A percentile compares a stretch with the other conserved stretches of the same genome.
These are phyloP conservation scores for Cryptococcus hybrid DNA, from an alignment of 1,284 basidiomycete species.

Conservation along the genomic window DNA sequence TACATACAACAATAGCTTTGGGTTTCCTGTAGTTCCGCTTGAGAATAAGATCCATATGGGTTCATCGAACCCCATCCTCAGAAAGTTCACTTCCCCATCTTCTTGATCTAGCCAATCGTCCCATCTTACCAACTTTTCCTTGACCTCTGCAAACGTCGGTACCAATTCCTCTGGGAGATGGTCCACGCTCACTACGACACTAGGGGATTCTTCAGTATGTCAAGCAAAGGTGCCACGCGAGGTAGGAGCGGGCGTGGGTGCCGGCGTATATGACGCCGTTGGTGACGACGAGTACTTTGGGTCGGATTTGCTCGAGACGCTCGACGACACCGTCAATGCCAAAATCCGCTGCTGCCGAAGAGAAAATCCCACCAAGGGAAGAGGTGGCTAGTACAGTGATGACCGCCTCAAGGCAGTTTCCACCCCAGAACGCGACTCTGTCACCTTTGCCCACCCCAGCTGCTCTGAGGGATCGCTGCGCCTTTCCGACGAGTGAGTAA, in stretches of 20 bases:
- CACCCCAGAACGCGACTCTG: constrained; percentile 74
- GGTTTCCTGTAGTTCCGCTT: constrained; percentile 72
- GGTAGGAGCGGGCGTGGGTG: constrained; percentile 62
- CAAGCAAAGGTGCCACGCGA: constrained; percentile 61
- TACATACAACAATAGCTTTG: constrained; percentile 44
- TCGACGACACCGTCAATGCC: constrained; percentile 78
- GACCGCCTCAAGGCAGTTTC: constrained; percentile 66
- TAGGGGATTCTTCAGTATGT: constrained; percentile 49
- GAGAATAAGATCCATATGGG: constrained; percentile 88
- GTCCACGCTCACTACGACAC: constrained; percentile 60
- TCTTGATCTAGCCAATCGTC: constrained; percentile 58
- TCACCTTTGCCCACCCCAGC: constrained; percentile 67
- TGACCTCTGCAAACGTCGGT: constrained; percentile 23
- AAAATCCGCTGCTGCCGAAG: constrained; percentile 81
- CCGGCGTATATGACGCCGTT: constrained; percentile 60
- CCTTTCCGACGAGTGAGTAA: constrained; percentile 60
- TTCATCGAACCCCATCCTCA: constrained; percentile 67
- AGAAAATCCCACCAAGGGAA: constrained; percentile 42
- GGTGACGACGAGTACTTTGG: constrained; percentile 68
- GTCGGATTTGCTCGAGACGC: constrained; percentile 61
- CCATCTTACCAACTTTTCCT: constrained; percentile 57
- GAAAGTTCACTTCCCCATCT: constrained; percentile 37
- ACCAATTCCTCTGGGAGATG: constrained; percentile 44
- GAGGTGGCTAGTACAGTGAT: constrained; percentile 73
- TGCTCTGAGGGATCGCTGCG: constrained; percentile 62